Base-by-base conservation (phyloP, 441 rosid genomes). In the Macaranga tanarius region DNA sequence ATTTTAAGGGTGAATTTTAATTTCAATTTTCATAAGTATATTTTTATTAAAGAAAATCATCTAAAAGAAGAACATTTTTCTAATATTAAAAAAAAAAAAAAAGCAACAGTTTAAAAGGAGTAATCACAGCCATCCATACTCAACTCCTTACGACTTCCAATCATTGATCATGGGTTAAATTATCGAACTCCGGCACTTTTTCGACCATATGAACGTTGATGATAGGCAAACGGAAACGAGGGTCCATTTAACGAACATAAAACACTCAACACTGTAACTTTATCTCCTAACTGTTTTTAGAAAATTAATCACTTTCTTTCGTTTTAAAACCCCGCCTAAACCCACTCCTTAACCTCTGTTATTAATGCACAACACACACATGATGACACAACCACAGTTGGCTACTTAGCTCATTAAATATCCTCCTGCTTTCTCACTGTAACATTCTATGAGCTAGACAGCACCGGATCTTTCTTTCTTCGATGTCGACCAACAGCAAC, bases 281-380 rank as follows among this genome's bases (percentile, higher is more conserved):
- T 42, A 1, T 69, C 54, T 57, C 55, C 54, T 11, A 52, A 52
- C 42, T 23, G 50, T 56, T 62, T 47, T 47, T 48, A 19, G 7
- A 62, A 23, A 42, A 25, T 73, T 48, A 65, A 45, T 54, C 20
- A 25, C 6, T 44, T 23, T 17, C 12, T 5, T 5, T 19, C 61
- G 61, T 75, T 69, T 69, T 73, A 69, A 78, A 70, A 52, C 69
- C 84, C 77, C 83, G 84, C 86, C 83, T 77, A 76, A 83, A 76
- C 73, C 61, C 64, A 73, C 63, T 54, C 77, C 73, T 78, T 62
- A 72, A 73, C 71, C 60, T 9, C 45, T 51, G 56, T 34, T 19
- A 57, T 47, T 26, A 19, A 61, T 13, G 25, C 69, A 20, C 34
- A 42, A 26, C 0, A 7, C 38, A 31, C 38, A 31, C n/a, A n/a